Base-by-base conservation (phyloP, 2,329 filamentous ascomycete species). In the Thelonectria blattea region DNA sequence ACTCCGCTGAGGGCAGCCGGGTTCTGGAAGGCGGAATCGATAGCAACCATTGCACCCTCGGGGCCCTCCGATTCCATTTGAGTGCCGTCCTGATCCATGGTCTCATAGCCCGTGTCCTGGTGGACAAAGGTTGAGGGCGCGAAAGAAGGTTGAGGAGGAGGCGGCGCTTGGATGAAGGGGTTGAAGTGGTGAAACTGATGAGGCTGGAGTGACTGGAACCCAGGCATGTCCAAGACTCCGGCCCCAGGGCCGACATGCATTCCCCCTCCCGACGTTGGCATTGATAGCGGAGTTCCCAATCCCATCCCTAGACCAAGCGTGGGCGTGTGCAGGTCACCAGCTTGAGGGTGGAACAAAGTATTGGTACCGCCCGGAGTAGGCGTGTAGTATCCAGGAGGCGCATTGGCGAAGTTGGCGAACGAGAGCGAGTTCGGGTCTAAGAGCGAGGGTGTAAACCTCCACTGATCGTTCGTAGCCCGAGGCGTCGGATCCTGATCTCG, bases 361-460 rank as follows among this genome's bases (percentile, higher is more conserved):
- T 90, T 92, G 64, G 88, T 90, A 47, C 90, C 91, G 64, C 91
- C 91, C 2, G 92, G 91, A 1, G 92, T 96, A 2, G 93, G 91
- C 8, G 92, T 93, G 77, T 96, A 97, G 76, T 95, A 95, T 14
- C 89, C 91, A 15, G 91, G 86, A 47, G 90, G 86, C 65, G 93
- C 91, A 75, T 91, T 92, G 65, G 90, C 88, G 72, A 96, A 94
- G 57, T 84, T 83, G 61, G 87, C 84, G 76, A 97, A 97, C 22
- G 88, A 86, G 74, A 92, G 92, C 30, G 91, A 91, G 74, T 90
- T 92, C 17, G 92, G 88, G 73, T 98, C 94, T 73, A 98, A 85
- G 58, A 96, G 81, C 20, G 93, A 95, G 4, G 93, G 92, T 2
- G 93, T 96, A 72, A 97, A 93, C 66, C 91, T 86, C 88, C 93